Percentiles rank a stretch among this genome's conserved stretches.
Conservation (phyloP, 495 filamentous ascomycete species). For the Penicillium malachiteum region DNA sequence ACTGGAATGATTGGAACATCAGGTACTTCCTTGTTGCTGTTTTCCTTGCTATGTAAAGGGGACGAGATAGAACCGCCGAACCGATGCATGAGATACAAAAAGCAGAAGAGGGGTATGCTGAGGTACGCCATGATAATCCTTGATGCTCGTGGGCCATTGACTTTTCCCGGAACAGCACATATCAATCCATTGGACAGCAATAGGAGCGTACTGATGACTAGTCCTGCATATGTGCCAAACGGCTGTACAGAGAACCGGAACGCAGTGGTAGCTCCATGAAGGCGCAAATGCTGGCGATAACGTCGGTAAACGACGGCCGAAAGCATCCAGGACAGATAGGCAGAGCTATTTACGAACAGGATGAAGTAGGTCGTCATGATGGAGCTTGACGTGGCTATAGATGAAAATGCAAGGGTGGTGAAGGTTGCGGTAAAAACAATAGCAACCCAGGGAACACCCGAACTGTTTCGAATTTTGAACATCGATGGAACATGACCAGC, state of each 20-base stretch:
- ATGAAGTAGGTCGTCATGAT: constrained; percentile 51
- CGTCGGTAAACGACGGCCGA: constrained; percentile 55
- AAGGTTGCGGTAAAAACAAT: constrained; percentile 43
- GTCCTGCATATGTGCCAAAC: constrained; percentile 47
- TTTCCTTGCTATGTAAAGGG: constrained; percentile 1
- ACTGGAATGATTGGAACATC: background rate
- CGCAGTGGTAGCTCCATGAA: constrained; percentile 38
- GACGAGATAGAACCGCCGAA: constrained; percentile 10
- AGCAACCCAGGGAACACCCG: constrained; percentile 49
- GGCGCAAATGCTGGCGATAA: constrained; percentile 48
- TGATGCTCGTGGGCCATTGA: constrained; percentile 37
- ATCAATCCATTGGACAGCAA: constrained; percentile 54
- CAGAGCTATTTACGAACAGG: constrained; percentile 58
- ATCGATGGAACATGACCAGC: constrained; percentile 44
- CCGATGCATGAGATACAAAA: constrained; percentile 32
- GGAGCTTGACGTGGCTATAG: constrained; percentile 28
- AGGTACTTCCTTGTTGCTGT: background rate
- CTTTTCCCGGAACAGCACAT: constrained; percentile 43
- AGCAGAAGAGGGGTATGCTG: constrained; percentile 56
- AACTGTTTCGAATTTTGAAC: constrained; percentile 41
- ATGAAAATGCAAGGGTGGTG: constrained; percentile 35
- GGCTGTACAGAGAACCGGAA: constrained; percentile 53
- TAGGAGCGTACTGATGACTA: constrained; percentile 48
- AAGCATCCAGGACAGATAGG: constrained; percentile 60
- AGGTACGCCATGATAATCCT: constrained; percentile 60